Evolutionary conservation across 1,284 basidiomycete genomes (phyloP), one percentile per base, ranked within the genome.

Genomic region (Rhodotorula sp.): DNA sequence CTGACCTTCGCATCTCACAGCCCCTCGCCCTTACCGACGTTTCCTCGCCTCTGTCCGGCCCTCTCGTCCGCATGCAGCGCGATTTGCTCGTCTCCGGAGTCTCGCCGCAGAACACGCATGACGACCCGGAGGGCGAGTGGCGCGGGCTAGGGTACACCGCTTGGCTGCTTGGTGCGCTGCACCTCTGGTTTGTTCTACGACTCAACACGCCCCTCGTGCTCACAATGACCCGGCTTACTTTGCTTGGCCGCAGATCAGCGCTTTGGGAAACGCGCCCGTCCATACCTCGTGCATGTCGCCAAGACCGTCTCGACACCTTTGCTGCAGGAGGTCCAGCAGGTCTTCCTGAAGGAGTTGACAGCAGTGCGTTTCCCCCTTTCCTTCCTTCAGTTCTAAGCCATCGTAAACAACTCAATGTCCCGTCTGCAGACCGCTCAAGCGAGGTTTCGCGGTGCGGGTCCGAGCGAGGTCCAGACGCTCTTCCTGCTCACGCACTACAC

Each of bases 281-380:
- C 73, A 3, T 78, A 78, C 66, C 64, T 74, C 19, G 66, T 67
- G 5, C 76, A 78, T 50, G 66, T 73, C 32, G 75, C 65, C n/a
- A 70, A 72, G 37, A 48, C 71, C 2, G 29, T 78, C 12, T 65
- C 75, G 34, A 19, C 53, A 10, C 60, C 73, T n/a, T 34, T 75
- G 37, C 39, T 73, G 34, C 58, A 51, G 9, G 76, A 78, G 61
- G 60, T 70, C 19, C 75, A 74, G 36, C 32, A 48, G 17, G 64
- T 71, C 2, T 78, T 69, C 19, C 9, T 59, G 3, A 55, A 66
- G 25, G 75, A 75, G 39, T 44, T 75, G 5, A 74, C 72, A 0
- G 65, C 58, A 36, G 76, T 75, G n/a, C 37, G 75, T 61, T 44
- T 3, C 21, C 12, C 25, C 19, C 1, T 32, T 27, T 15, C 10